Evolutionary conservation across 345 rosid genomes (phyloP).

Genomic region (Sapria himalayana): DNA sequence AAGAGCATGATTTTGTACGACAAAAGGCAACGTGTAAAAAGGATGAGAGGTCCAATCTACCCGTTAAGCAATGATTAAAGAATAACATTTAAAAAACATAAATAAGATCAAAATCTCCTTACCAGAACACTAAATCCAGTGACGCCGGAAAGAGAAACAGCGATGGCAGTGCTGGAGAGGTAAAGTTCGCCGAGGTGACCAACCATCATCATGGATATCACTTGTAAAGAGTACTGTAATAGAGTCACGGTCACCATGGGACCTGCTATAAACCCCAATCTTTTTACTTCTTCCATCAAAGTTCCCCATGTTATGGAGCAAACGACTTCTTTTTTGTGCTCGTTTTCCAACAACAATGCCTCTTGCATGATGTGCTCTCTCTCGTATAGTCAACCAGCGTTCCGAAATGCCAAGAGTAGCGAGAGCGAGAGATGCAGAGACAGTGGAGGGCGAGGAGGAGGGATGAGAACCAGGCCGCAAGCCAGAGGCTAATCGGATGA

Average conservation of each 20-base stretch:
- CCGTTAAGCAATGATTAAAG: neutral
- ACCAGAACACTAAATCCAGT: slow-evolving; percentile 65
- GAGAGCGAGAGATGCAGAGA: too few relatives aligned
- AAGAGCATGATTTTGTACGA: too few relatives aligned
- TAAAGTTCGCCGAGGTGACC: slow-evolving; percentile 65
- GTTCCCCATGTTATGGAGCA: neutral
- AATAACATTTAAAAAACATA: neutral
- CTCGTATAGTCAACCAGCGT: too few relatives aligned
- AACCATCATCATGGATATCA: slow-evolving; percentile 48
- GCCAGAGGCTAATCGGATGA: too few relatives aligned
- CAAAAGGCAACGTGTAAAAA: too few relatives aligned
- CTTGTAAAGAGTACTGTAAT: slow-evolving; percentile 32
- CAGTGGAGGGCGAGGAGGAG: too few relatives aligned
- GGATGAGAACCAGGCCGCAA: too few relatives aligned
- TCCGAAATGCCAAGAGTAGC: too few relatives aligned
- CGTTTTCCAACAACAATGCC: too few relatives aligned
- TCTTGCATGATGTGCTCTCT: too few relatives aligned
- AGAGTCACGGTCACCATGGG: slow-evolving; percentile 52
- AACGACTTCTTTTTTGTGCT: slow-evolving; percentile 1
- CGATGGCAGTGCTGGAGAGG: slow-evolving; percentile 65
- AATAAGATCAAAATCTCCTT: slow-evolving; percentile 8
- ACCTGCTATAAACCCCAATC: slow-evolving; percentile 27
- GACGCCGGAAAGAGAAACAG: slow-evolving; percentile 43
- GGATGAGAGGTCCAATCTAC: neutral
- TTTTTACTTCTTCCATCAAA: slow-evolving; percentile 23